Base-by-base conservation (phyloP, 306 rosid genomes). In the Prunus dulcis region DNA sequence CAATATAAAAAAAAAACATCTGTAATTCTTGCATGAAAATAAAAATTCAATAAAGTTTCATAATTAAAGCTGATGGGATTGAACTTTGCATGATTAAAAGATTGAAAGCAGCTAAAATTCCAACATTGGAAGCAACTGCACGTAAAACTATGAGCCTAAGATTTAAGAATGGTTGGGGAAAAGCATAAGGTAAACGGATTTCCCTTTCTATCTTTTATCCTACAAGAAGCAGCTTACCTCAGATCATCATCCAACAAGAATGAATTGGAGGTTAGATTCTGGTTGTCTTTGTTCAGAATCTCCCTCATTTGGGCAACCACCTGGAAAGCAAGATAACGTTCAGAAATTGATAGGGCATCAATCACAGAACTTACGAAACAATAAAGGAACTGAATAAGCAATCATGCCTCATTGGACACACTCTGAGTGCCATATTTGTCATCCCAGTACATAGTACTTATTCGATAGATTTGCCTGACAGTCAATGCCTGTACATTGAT, bases 361-460 rank as follows among this genome's bases (percentile, higher is more conserved):
- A 43, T 64, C 49, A 65, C 30, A 10, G 34, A 64, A 55, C 52
- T 64, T 28, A 69, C 18, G 18, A 67, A 78, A 65, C 18, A 27
- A 71, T 41, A 55, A 50, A 30, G 41, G n/a, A 90, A 76, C 47
- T 57, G 25, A 79, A 73, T 58, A 70, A 73, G 83, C 53, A 74
- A 60, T 86, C 99, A 76, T 92, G 87, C 98, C 99, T 95, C 98
- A 41, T 91, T 95, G 77, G 99, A 95, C 62, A 95, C 99, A 63
- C 98, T 95, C 84, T 89, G 99, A 62, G 99, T 92, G 84, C 98
- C 97, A 55, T 95, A 91, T 84, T 95, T 95, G 93, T 95, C 99
- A 89, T 95, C 99, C 97, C 99, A 95, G 86, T 91, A 95, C 99
- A 95, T 90, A 0, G 99, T 95, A 88, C 98, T 95, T 74, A 95